Percentiles rank a stretch among this genome's conserved stretches.
Evolutionary conservation across 495 filamentous ascomycete species (phyloP).

Genomic region (Amorphotheca resinae): DNA sequence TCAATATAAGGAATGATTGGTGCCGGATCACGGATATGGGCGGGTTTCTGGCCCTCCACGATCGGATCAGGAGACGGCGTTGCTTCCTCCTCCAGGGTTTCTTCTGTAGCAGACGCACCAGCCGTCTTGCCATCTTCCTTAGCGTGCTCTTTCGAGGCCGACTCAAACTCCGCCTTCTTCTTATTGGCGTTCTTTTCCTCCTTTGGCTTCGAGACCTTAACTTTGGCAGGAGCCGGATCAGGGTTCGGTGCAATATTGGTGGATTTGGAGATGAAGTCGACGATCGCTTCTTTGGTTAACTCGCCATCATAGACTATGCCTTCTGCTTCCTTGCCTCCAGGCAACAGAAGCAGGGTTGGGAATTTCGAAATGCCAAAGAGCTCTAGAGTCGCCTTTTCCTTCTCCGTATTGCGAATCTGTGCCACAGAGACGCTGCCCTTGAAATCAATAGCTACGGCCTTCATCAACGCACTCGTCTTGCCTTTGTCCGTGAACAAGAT

Average conservation of each 20-base stretch:
- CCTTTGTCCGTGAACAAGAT: constrained; percentile 94
- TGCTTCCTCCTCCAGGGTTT: constrained; percentile 28
- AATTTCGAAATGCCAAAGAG: constrained; percentile 66
- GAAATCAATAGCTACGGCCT: constrained; percentile 83
- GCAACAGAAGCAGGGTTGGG: constrained; percentile 71
- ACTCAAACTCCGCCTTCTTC: constrained; percentile 34
- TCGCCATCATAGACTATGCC: constrained; percentile 69
- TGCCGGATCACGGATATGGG: constrained; percentile 30
- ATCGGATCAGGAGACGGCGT: constrained; percentile 26
- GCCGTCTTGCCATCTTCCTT: constrained; percentile 22
- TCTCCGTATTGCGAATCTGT: constrained; percentile 60
- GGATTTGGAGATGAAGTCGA: constrained; percentile 71
- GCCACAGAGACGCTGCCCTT: constrained; percentile 69
- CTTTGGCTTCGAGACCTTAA: constrained; percentile 37
- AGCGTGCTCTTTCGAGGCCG: constrained; percentile 25
- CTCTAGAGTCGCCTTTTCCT: constrained; percentile 58
- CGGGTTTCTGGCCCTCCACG: constrained; percentile 21
- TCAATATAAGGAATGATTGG: constrained; percentile 39
- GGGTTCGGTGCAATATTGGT: constrained; percentile 50
- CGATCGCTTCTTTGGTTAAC: constrained; percentile 71
- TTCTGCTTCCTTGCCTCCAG: constrained; percentile 53
- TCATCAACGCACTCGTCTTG: constrained; percentile 67
- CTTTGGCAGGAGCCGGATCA: constrained; percentile 47
- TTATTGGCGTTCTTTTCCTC: constrained; percentile 37
- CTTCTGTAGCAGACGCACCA: constrained; percentile 21